A percentile compares a stretch with the other conserved stretches of the same genome.
Conservation (phyloP, 306 rosid species). For the Gleditsia sinensis region DNA sequence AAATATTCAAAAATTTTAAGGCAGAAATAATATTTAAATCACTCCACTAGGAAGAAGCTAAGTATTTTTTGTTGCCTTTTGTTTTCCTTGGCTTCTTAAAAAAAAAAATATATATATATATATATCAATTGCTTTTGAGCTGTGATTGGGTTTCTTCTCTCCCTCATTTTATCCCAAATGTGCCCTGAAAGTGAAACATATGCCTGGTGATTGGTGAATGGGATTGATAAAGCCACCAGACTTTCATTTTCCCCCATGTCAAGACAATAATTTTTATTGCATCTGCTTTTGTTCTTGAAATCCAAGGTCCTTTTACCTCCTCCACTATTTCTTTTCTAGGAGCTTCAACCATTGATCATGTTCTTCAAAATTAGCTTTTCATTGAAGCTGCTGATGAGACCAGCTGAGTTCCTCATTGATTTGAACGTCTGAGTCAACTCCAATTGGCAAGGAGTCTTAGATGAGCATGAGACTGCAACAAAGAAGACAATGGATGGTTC, state of each 20-base stretch:
- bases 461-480: constrained; percentile 46
- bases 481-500: constrained; percentile 41
- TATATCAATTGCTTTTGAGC: background rate
- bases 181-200: background rate
- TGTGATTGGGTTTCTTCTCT: background rate
- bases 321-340: constrained; percentile 25
- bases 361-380: constrained; percentile 30
- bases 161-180: background rate
- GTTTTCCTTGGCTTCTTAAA: background rate
- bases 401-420: constrained; percentile 19
- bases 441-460: constrained; percentile 41
- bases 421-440: constrained; percentile 33
- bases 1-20: too few species aligned
- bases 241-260: background rate
- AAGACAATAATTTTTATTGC: background rate
- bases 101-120: too few species aligned
- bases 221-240: background rate
- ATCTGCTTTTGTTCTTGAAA: constrained; percentile 25
- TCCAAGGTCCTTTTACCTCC: constrained; percentile 11
- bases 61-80: background rate
- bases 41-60: too few species aligned
- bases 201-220: background rate
- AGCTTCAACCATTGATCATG: constrained; percentile 28
- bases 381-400: constrained; percentile 29
- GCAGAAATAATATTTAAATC: too few species aligned